Evolutionary conservation across 176 grass and related monocot genomes (phyloP).

Genomic region (Phragmites australis): DNA sequence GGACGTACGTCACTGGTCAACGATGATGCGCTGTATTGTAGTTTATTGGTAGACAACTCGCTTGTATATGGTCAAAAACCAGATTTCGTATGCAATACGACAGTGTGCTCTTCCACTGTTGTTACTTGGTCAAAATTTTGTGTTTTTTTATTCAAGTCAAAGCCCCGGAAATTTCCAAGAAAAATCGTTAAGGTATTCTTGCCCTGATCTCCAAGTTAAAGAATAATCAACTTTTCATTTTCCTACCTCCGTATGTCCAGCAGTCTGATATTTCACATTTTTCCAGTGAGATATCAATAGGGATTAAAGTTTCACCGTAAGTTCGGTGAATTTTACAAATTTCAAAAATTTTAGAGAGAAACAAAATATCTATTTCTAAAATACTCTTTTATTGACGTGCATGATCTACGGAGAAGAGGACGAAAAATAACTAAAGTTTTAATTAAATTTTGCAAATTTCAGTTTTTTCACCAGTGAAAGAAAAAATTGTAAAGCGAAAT

Average conservation of each 20-base stretch:
- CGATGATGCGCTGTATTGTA: not conserved
- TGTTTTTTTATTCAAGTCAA: slow-evolving; percentile 26
- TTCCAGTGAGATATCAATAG: not conserved
- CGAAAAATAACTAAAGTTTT: no score
- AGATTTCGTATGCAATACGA: not conserved
- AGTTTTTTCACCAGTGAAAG: no score
- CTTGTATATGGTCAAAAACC: slow-evolving; percentile 21
- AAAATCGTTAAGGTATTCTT: slow-evolving; percentile 3
- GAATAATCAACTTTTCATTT: not conserved
- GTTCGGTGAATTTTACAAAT: no score
- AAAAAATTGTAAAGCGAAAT: no score
- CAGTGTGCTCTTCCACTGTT: not conserved
- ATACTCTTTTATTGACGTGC: no score
- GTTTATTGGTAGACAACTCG: slow-evolving; percentile 16
- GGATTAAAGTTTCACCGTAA: no score
- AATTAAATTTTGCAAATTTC: no score
- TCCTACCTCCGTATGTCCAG: not conserved
- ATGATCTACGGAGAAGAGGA: no score
- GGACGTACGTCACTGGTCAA: slow-evolving; percentile 8
- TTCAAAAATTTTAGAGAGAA: no score
- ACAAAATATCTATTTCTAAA: no score
- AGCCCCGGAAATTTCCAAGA: slow-evolving; percentile 17
- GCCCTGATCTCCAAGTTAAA: not conserved
- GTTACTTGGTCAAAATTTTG: not conserved
- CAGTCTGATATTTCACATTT: not conserved